Base-by-base conservation (phyloP, 768 basidiomycete species). In the Royoungia palumana region DNA sequence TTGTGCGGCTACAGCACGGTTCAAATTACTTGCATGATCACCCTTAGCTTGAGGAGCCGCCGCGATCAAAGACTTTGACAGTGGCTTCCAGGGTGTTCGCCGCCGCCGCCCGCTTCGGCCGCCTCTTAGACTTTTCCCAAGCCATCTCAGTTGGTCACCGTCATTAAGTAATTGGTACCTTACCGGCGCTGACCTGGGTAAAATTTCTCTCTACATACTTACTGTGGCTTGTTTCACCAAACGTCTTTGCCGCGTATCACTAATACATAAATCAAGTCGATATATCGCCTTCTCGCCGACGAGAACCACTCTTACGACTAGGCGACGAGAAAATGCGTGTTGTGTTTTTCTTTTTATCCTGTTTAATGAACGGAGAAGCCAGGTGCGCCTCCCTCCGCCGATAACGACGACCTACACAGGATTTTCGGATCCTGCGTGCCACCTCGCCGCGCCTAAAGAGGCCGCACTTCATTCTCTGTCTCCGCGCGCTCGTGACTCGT, bases 161-260 rank as follows among this genome's bases (percentile, higher is more conserved):
- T 41, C 38, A 47, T 47, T 27, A 20, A 3, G n/a, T n/a, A n/a
- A n/a, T 16, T 22, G 9, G 48, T 49, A 17, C 48, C 48, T 49
- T 41, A 10, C 14, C 36, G 41, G 47, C 41, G n/a, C 35, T 32
- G n/a, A 24, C 41, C 22, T 27, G 36, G 41, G 39, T 8, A 8
- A 24, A 4, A 12, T 5, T 20, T 11, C 2, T 25, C 9, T 20
- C 19, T 19, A 13, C 10, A 3, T 16, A 17, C 24, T 4, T 10
- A 32, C 32, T 16, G 6, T 16, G 32, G 13, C 32, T 28, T 27
- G 44, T 46, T 38, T 46, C 44, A 46, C 36, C 14, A 16, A 32
- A 6, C 14, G 16, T 14, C 24, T 2, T 32, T 8, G 14, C 14
- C 32, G 32, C 32, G 32, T 32, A 32, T 32, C 32, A 11, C 32